Evolutionary conservation across 345 rosid genomes (phyloP).

Genomic region (Lepidium africanum): DNA sequence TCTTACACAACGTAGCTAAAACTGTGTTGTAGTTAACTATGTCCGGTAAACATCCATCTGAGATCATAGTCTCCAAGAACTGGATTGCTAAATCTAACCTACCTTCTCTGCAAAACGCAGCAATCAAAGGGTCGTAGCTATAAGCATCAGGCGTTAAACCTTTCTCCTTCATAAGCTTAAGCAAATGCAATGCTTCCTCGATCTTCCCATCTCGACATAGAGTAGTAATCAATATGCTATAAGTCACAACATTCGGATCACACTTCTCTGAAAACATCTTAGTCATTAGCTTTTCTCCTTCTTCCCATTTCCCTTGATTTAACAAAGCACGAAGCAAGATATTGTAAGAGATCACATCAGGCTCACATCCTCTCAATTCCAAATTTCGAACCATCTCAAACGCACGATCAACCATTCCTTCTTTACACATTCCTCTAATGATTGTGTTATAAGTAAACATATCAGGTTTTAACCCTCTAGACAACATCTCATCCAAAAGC

Average conservation of each 20-base stretch:
- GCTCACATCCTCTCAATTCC: conserved; percentile 46
- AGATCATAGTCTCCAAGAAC: conserved; percentile 64
- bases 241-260: conserved; percentile 61
- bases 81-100: conserved; percentile 64
- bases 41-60: conserved; percentile 77
- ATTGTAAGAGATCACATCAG: conserved; percentile 67
- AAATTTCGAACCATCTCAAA: conserved; percentile 46
- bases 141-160: conserved; percentile 63
- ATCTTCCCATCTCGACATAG: conserved; percentile 60
- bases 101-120: conserved; percentile 70
- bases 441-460: conserved; percentile 62
- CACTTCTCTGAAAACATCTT: conserved; percentile 55
- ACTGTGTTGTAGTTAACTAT: conserved; percentile 77
- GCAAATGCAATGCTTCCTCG: conserved; percentile 53
- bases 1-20: conserved; percentile 60
- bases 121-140: conserved; percentile 74
- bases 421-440: conserved; percentile 71
- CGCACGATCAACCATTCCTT: conserved; percentile 50
- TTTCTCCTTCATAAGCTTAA: conserved; percentile 51
- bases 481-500: conserved; percentile 78
- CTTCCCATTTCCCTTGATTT: conserved; percentile 63
- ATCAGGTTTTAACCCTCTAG: conserved; percentile 58
- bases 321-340: conserved; percentile 50
- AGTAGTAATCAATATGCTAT: conserved; percentile 59
- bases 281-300: conserved; percentile 50